These are phyloP conservation scores for Spinacia oleracea DNA, from an alignment of 179 eudicot species.

Conservation along the genomic window DNA sequence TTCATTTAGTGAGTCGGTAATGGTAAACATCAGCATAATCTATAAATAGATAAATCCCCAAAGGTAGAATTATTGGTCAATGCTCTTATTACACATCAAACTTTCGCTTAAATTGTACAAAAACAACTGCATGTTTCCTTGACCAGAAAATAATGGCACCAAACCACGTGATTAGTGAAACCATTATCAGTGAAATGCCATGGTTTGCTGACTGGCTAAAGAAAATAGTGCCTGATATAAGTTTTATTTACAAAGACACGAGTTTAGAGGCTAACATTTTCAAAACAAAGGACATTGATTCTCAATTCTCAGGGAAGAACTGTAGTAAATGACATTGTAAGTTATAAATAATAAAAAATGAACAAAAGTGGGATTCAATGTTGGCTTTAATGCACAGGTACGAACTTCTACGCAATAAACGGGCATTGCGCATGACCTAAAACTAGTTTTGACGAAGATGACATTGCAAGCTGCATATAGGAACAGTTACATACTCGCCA, in stretches of 20 bases:
- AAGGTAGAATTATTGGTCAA: background rate
- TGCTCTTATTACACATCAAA: background rate
- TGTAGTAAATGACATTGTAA: no score
- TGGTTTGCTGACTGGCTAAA: background rate
- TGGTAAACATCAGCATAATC: background rate
- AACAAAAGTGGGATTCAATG: no score
- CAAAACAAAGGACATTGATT: conserved; percentile 1
- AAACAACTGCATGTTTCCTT: background rate
- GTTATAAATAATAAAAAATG: no score
- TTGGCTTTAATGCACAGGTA: no score
- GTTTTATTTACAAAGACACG: background rate
- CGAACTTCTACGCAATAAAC: no score
- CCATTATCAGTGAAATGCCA: conserved; percentile 1
- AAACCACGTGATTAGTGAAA: conserved; percentile 6
- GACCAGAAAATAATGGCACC: background rate
- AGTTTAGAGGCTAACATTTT: background rate
- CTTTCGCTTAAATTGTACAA: conserved; percentile 8
- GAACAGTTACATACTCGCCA: background rate
- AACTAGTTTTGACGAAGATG: no score
- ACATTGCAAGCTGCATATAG: no score
- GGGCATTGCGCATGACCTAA: no score
- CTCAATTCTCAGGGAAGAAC: background rate
- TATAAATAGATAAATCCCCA: background rate
- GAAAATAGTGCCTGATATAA: background rate
- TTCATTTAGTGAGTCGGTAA: background rate